These are phyloP conservation scores for Xylaria bambusicola DNA, from an alignment of 495 filamentous ascomycete genomes.

Conservation along the genomic window DNA sequence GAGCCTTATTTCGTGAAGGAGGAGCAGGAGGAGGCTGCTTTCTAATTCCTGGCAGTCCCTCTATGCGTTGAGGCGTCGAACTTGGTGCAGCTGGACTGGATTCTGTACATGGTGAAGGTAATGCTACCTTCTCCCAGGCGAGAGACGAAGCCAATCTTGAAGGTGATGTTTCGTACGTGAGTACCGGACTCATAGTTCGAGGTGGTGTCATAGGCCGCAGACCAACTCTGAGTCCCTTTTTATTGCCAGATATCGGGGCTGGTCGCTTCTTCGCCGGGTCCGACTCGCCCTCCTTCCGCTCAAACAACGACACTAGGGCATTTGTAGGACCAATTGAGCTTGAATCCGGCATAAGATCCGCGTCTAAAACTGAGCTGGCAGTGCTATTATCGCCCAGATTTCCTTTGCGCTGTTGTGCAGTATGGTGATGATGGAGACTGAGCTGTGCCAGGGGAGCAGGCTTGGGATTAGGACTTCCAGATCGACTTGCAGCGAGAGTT, in stretches of 20 bases:
- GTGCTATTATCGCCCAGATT: conserved; percentile 28
- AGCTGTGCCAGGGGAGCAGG: conserved; percentile 23
- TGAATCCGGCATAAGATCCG: conserved; percentile 49
- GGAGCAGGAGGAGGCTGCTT: conserved; percentile 26
- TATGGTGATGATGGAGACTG: conserved; percentile 17
- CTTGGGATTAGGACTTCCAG: conserved; percentile 43
- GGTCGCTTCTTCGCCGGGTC: conserved; percentile 42
- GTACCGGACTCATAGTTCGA: conserved; percentile 23
- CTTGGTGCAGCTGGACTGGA: background rate
- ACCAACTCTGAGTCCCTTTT: conserved; percentile 26
- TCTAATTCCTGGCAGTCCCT: conserved; percentile 4
- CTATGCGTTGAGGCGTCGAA: conserved; percentile 7
- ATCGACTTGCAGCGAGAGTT: conserved; percentile 57
- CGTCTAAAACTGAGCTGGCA: conserved; percentile 27
- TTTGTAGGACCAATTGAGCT: conserved; percentile 57
- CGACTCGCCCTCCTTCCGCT: conserved; percentile 40
- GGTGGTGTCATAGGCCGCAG: conserved; percentile 27
- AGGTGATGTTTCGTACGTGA: conserved; percentile 25
- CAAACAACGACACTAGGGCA: conserved; percentile 63
- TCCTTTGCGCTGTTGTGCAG: conserved; percentile 21
- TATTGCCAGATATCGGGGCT: conserved; percentile 3
- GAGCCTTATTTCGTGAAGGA: conserved; percentile 23
- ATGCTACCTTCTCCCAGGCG: conserved; percentile 19
- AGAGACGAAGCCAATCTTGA: conserved; percentile 20
- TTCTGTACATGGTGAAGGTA: conserved; percentile 16